phyloP scores from a whole-genome alignment of 2,329 filamentous ascomycete genomes.

The Pestalotiopsis fici region DNA sequence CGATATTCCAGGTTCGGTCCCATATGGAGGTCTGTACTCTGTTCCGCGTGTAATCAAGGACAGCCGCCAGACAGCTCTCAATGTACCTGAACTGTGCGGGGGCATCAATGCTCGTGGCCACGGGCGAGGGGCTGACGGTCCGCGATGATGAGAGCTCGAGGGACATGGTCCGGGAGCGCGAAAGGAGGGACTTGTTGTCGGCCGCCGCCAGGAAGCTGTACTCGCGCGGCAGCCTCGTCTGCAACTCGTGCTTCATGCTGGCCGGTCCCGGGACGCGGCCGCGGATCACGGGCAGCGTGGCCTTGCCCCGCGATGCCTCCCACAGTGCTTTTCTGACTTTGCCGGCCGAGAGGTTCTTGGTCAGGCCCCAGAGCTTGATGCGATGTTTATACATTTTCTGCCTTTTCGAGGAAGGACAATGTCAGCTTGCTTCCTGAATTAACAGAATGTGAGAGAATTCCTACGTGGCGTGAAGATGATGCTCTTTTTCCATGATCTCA shows the following conservation, averaged over 20 bases:
- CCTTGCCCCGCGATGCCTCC: not conserved
- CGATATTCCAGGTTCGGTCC: not conserved
- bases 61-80: not conserved
- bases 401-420: not conserved
- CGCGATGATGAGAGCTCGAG: not conserved
- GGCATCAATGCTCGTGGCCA: not conserved
- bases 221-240: not conserved
- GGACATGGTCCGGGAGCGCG: not conserved
- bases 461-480: slow-evolving; percentile 7
- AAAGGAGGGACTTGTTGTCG: too few relatives aligned
- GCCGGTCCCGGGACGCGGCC: not conserved
- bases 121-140: not conserved
- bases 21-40: not conserved
- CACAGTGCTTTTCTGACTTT: slow-evolving; percentile 32
- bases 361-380: slow-evolving; percentile 1
- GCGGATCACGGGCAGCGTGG: not conserved
- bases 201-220: not conserved
- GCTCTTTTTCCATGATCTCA: slow-evolving; percentile 5
- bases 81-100: not conserved
- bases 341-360: slow-evolving; percentile 65
- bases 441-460: not conserved
- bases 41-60: not conserved
- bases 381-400: slow-evolving; percentile 5
- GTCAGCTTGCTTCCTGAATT: not conserved
- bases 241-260: not conserved